Base-by-base conservation (phyloP, 345 rosid genomes). In the Aquilaria malaccensis region DNA sequence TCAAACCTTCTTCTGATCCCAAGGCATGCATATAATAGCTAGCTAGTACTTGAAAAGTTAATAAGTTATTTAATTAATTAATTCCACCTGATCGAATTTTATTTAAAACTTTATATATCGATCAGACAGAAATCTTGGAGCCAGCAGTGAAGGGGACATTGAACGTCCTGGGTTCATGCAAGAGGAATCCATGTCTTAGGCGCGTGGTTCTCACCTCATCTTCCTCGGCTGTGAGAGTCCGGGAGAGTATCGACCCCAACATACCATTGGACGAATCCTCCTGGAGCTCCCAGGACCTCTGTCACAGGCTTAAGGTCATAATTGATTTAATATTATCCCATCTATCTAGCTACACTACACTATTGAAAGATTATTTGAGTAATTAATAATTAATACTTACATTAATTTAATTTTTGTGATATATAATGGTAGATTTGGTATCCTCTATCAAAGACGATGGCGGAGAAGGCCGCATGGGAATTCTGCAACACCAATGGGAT, bases 391-490 rank as follows among this genome's bases (percentile, higher is more conserved):
- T 22, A 22, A 22, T 22, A 22, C 22, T 22, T 22, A 22, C 22
- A 22, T 22, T 22, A 22, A 22, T 22, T 37, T 37, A 37, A 2
- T 37, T 4, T 37, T 37, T 9, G 22, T 22, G 43, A 37, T 37
- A 37, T 37, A 37, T 37, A 3, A 22, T 22, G 5, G 43, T 62
- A 90, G 97, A 47, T 69, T 32, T 88, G 98, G 98, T 86, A 92
- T 59, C 71, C 74, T 10, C 57, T 92, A 66, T 80, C 97, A 10
- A 93, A 93, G 74, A 87, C 87, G 6, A 67, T 82, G 46, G 95
- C 98, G 0, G 98, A 93, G 73, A 85, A 77, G 71, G 93, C 89
- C 22, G 96, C 98, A 47, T 89, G 97, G 98, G 81, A 83, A 31
- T 93, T 83, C 69, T 81, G 95, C 76, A 70, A 76, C 11, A 69